Percentiles rank a stretch among this genome's conserved stretches.
phyloP scores from a whole-genome alignment of 495 filamentous ascomycete genomes.

The Lophiostoma macrostomum region DNA sequence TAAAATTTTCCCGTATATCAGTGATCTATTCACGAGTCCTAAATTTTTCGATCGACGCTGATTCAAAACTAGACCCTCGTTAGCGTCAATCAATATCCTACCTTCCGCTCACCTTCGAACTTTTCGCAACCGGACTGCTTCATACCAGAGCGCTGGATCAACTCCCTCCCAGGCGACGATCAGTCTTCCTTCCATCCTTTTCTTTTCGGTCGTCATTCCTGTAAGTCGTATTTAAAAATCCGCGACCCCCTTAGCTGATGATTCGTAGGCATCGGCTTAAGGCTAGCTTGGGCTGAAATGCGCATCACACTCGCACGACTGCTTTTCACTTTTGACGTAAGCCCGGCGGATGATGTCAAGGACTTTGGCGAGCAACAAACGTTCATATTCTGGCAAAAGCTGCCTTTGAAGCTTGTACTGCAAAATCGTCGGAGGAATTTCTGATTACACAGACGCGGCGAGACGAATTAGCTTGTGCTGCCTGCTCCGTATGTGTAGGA shows the following conservation, averaged over 20 bases:
- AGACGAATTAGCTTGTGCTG: too few relatives aligned
- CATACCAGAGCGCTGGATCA: not conserved
- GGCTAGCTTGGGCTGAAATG: constrained; percentile 18
- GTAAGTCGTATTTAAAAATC: too few relatives aligned
- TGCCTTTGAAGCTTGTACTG: not conserved
- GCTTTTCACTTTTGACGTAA: constrained; percentile 11
- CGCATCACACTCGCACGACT: not conserved
- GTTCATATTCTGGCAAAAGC: constrained; percentile 14
- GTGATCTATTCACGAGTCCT: too few relatives aligned
- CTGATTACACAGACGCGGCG: too few relatives aligned
- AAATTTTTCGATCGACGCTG: not conserved
- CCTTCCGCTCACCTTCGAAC: constrained; percentile 24
- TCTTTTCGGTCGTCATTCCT: constrained; percentile 1
- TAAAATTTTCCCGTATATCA: too few relatives aligned
- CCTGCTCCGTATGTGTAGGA: too few relatives aligned
- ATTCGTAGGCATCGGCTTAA: too few relatives aligned
- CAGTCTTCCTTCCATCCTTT: constrained; percentile 7
- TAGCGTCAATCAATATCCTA: constrained; percentile 17
- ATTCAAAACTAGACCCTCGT: constrained; percentile 13
- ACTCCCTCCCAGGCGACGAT: not conserved
- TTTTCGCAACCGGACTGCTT: not conserved
- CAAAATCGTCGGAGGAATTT: too few relatives aligned
- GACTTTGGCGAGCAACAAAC: constrained; percentile 13
- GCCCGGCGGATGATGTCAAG: not conserved
- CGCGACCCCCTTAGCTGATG: too few relatives aligned